phyloP scores from a whole-genome alignment of 805 yeast species.

The Candida khao-thaluensis region DNA sequence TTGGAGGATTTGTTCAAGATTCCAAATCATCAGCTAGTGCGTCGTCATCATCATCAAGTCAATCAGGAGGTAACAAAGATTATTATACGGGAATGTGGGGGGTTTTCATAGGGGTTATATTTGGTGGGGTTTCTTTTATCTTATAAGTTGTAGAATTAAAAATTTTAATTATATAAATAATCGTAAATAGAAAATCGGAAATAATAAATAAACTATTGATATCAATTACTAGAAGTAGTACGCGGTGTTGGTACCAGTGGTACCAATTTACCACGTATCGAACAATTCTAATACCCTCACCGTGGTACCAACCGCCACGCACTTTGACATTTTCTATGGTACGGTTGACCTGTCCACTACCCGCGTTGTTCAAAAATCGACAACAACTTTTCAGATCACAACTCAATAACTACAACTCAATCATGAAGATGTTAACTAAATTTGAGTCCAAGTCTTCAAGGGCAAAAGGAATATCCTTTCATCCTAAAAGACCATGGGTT shows the following conservation, averaged over 20 bases:
- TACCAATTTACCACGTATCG: no score
- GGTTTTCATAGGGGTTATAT: constrained; percentile 20
- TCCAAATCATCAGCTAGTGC: constrained; percentile 16
- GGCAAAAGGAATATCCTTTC: constrained; percentile 97
- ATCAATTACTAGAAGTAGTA: no score
- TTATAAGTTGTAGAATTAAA: neutral
- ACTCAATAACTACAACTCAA: neutral
- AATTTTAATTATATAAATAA: no score
- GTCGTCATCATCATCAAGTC: constrained; percentile 6
- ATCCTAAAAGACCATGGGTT: constrained; percentile 95
- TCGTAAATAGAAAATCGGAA: no score
- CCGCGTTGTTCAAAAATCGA: constrained; percentile 4
- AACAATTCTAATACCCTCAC: no score
- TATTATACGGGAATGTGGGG: constrained; percentile 7
- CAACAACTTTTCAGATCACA: constrained; percentile 2
- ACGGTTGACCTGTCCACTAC: no score
- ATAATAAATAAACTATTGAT: no score
- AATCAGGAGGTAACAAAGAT: constrained; percentile 6
- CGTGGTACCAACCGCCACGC: no score
- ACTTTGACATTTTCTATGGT: no score
- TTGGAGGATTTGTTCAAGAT: constrained; percentile 42
- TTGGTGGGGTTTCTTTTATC: constrained; percentile 21
- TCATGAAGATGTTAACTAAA: constrained; percentile 73
- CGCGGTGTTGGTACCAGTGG: no score
- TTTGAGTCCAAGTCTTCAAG: constrained; percentile 97